Percentiles rank a stretch among this genome's conserved stretches.
phyloP scores from a whole-genome alignment of 1,139 yeast species.

The Yamadazyma triangularis region DNA sequence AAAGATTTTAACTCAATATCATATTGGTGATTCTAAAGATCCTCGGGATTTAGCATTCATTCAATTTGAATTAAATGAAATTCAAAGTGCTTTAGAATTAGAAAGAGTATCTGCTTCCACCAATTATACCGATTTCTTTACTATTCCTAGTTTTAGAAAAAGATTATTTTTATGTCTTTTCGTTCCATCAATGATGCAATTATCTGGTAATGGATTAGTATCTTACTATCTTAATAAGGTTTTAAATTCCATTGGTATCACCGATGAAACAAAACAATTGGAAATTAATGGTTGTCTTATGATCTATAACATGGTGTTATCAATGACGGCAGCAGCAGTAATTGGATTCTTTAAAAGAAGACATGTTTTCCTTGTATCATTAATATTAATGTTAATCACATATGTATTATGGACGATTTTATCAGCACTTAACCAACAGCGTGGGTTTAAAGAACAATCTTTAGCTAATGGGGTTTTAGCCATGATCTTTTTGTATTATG shows the following conservation, averaged over 20 bases:
- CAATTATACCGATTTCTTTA: constrained; percentile 34
- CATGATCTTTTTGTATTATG: constrained; percentile 38
- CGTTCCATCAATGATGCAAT: constrained; percentile 38
- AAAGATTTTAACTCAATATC: constrained; percentile 35
- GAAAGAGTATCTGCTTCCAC: constrained; percentile 21
- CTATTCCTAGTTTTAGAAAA: constrained; percentile 34
- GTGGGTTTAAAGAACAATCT: constrained; percentile 26
- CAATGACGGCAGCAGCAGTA: constrained; percentile 23
- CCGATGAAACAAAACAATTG: constrained; percentile 35
- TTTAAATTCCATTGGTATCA: constrained; percentile 45
- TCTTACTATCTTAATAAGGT: constrained; percentile 47
- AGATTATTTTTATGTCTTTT: constrained; percentile 34
- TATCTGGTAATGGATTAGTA: constrained; percentile 49
- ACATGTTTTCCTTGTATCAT: constrained; percentile 35
- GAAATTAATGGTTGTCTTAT: constrained; percentile 42
- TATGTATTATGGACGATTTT: constrained; percentile 35
- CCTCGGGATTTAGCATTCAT: constrained; percentile 27
- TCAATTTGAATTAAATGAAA: constrained; percentile 42
- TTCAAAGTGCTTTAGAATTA: constrained; percentile 31
- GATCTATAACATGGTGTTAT: constrained; percentile 34
- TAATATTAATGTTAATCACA: constrained; percentile 30
- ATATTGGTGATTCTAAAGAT: constrained; percentile 30
- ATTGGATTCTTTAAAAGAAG: constrained; percentile 37
- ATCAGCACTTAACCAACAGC: constrained; percentile 29
- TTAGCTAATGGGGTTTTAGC: constrained; percentile 41